Percentiles rank a stretch among this genome's conserved stretches.
These are phyloP conservation scores for Collybia sp. DNA, from an alignment of 768 basidiomycete genomes.

Conservation along the genomic window DNA sequence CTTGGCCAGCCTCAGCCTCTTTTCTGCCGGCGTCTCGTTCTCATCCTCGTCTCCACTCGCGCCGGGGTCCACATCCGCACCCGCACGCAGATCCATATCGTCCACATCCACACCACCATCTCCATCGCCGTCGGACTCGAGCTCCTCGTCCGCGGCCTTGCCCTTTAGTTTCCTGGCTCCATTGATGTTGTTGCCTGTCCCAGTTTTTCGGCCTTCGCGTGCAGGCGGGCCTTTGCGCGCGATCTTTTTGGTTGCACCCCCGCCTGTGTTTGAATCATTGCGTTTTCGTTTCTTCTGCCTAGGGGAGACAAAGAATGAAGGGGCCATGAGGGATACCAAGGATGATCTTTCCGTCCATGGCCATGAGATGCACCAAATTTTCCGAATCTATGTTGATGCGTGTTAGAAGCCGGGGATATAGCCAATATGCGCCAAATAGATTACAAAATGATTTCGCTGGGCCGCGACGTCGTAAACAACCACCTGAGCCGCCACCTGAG, in stretches of 20 bases:
- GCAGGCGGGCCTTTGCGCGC: constrained; percentile 18
- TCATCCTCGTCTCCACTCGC: constrained; percentile 81
- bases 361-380: too few species aligned
- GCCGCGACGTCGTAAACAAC: too few species aligned
- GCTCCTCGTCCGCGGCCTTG: constrained; percentile 52
- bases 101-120: constrained; percentile 54
- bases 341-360: not conserved
- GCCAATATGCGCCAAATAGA: too few species aligned
- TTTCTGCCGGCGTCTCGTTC: constrained; percentile 89
- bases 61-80: constrained; percentile 40
- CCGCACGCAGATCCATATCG: constrained; percentile 66
- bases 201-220: constrained; percentile 14
- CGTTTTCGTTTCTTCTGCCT: constrained; percentile 65
- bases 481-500: too few species aligned
- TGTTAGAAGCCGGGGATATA: too few species aligned
- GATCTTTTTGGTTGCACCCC: constrained; percentile 21
- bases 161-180: constrained; percentile 23
- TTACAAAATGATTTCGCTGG: too few species aligned
- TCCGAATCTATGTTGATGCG: too few species aligned
- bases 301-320: constrained; percentile 70
- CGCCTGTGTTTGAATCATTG: constrained; percentile 23
- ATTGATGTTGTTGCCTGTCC: constrained; percentile 16
- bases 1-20: constrained; percentile 85
- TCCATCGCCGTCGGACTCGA: constrained; percentile 54
- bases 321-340: constrained; percentile 51